These are phyloP conservation scores for Meyerozyma elateridarum DNA, from an alignment of 1,139 yeast genomes.

Conservation along the genomic window DNA sequence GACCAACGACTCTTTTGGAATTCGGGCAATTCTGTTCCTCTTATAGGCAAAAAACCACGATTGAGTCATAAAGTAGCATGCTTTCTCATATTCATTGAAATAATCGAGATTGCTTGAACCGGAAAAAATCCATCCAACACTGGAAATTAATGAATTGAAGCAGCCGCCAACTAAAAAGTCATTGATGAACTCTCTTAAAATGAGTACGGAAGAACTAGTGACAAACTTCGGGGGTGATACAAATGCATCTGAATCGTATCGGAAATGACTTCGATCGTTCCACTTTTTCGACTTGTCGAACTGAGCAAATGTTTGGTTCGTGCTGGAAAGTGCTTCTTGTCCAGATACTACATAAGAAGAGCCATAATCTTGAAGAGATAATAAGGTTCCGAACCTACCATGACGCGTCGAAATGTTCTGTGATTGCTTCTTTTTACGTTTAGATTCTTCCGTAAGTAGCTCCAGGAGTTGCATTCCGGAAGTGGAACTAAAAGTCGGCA, in stretches of 20 bases:
- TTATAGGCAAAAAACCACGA: slow-evolving; percentile 64
- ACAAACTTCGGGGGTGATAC: slow-evolving; percentile 26
- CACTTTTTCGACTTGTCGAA: slow-evolving; percentile 68
- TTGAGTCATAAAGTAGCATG: slow-evolving; percentile 52
- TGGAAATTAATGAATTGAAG: slow-evolving; percentile 60
- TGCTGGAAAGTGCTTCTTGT: slow-evolving; percentile 55
- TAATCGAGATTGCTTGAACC: slow-evolving; percentile 36
- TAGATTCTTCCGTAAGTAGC: slow-evolving; percentile 55
- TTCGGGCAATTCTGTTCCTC: slow-evolving; percentile 19
- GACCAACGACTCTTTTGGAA: slow-evolving; percentile 1
- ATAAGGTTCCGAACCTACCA: slow-evolving; percentile 84
- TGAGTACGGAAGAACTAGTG: slow-evolving; percentile 23
- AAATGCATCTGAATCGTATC: slow-evolving; percentile 42
- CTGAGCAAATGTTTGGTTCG: slow-evolving; percentile 46
- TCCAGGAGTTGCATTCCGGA: slow-evolving; percentile 44
- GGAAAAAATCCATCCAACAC: slow-evolving; percentile 42
- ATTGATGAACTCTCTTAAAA: slow-evolving; percentile 47
- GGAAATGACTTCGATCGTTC: slow-evolving; percentile 44
- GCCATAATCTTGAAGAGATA: slow-evolving; percentile 60
- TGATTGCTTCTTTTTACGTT: slow-evolving; percentile 45
- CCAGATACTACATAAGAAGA: slow-evolving; percentile 70
- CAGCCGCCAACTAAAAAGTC: slow-evolving; percentile 64
- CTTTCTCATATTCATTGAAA: slow-evolving; percentile 35
- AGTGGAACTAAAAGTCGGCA: slow-evolving; percentile 20
- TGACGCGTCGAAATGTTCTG: slow-evolving; percentile 68